phyloP scores from a whole-genome alignment of 306 rosid genomes.

The Hippophae gyantsensis region DNA sequence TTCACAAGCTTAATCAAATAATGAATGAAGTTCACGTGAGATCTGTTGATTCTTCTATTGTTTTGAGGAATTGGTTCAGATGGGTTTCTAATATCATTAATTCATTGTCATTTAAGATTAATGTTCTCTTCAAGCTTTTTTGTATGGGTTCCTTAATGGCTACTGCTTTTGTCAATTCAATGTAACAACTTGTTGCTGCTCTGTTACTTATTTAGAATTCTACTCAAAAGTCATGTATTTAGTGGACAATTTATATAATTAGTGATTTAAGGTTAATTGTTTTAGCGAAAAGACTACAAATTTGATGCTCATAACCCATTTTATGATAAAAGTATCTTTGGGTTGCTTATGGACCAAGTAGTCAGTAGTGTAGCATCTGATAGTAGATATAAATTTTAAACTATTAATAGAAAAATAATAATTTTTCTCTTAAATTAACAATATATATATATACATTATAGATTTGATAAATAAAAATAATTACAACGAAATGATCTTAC shows the following conservation, averaged over 20 bases:
- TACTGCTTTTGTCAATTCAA: constrained; percentile 3
- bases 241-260: too few relatives aligned
- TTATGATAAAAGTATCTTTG: background rate
- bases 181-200: too few relatives aligned
- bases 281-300: too few relatives aligned
- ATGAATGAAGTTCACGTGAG: background rate
- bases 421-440: too few relatives aligned
- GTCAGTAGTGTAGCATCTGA: constrained; percentile 18
- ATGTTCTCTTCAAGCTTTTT: constrained; percentile 22
- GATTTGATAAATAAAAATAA: too few relatives aligned
- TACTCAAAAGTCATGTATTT: too few relatives aligned
- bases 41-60: constrained; percentile 10
- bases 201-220: too few relatives aligned
- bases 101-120: constrained; percentile 26
- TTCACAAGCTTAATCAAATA: background rate
- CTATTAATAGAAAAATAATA: too few relatives aligned
- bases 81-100: constrained; percentile 1
- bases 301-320: too few relatives aligned
- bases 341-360: constrained; percentile 33
- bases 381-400: constrained; percentile 10
- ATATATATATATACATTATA: too few relatives aligned
- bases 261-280: too few relatives aligned
- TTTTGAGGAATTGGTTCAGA: constrained; percentile 18
- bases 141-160: constrained; percentile 21
- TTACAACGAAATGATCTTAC: too few relatives aligned